Conservation (phyloP, 2,329 filamentous ascomycete genomes). For the Penicillium sp. region DNA sequence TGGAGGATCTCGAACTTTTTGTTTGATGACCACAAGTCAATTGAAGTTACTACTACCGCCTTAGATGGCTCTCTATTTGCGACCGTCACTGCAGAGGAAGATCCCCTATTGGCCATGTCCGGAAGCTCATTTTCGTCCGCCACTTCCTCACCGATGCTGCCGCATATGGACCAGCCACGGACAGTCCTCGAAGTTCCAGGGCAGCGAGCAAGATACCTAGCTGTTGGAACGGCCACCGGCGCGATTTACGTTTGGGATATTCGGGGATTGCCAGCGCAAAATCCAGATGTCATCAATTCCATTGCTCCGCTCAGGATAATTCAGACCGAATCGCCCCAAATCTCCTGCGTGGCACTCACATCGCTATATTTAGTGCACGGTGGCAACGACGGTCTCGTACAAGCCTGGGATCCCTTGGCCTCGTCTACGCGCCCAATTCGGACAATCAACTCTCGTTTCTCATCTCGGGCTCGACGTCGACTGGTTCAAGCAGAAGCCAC, state of each 20-base stretch:
- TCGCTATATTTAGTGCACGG: slow-evolving; percentile 89
- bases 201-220: slow-evolving; percentile 76
- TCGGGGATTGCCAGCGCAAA: slow-evolving; percentile 62
- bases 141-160: slow-evolving; percentile 53
- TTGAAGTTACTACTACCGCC: slow-evolving; percentile 67
- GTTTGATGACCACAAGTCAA: slow-evolving; percentile 59
- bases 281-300: slow-evolving; percentile 55
- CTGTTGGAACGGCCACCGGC: slow-evolving; percentile 76
- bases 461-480: slow-evolving; percentile 77
- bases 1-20: slow-evolving; percentile 65
- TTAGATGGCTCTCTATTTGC: slow-evolving; percentile 76
- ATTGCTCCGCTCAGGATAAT: slow-evolving; percentile 76
- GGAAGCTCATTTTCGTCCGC: slow-evolving; percentile 56
- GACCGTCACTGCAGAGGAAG: slow-evolving; percentile 70
- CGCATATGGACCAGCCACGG: slow-evolving; percentile 44
- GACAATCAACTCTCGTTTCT: slow-evolving; percentile 82
- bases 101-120: slow-evolving; percentile 66
- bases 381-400: slow-evolving; percentile 90
- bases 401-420: slow-evolving; percentile 93
- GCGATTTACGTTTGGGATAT: slow-evolving; percentile 82
- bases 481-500: slow-evolving; percentile 66
- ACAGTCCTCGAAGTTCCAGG: slow-evolving; percentile 70
- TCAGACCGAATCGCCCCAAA: slow-evolving; percentile 83
- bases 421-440: slow-evolving; percentile 76
- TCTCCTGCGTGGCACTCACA: slow-evolving; percentile 79